Conservation (phyloP, 805 yeast genomes). For the Nematodospora valgi region DNA sequence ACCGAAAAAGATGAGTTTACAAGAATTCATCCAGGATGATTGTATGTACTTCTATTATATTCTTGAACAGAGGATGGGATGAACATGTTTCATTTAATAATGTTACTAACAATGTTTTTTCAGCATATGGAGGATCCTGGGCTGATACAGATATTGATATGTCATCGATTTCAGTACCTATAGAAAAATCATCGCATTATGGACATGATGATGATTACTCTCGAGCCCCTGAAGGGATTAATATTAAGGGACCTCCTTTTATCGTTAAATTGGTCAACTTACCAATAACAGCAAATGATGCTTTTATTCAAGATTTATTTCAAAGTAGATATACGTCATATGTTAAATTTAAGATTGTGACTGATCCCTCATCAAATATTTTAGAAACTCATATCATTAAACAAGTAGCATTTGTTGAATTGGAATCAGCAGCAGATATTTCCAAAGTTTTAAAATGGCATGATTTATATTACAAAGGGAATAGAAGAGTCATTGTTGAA, state of each 20-base stretch:
- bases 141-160: slow-evolving; percentile 45
- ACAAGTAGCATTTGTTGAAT: slow-evolving; percentile 64
- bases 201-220: slow-evolving; percentile 8
- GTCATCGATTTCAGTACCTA: slow-evolving; percentile 44
- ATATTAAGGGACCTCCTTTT: slow-evolving; percentile 47
- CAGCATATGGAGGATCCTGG: slow-evolving; percentile 47
- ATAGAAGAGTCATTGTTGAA: slow-evolving; percentile 36
- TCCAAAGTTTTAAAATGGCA: slow-evolving; percentile 60
- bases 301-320: slow-evolving; percentile 56
- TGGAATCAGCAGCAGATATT: slow-evolving; percentile 48
- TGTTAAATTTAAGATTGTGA: slow-evolving; percentile 58
- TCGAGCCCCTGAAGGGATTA: no score
- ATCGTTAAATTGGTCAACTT: slow-evolving; percentile 61
- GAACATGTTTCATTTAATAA: not conserved
- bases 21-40: slow-evolving; percentile 44
- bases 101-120: slow-evolving; percentile 15
- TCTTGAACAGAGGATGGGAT: no score
- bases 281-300: slow-evolving; percentile 52
- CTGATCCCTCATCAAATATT: slow-evolving; percentile 43
- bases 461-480: slow-evolving; percentile 50
- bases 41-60: slow-evolving; percentile 28
- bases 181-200: slow-evolving; percentile 24
- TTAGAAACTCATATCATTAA: slow-evolving; percentile 36
- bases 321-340: slow-evolving; percentile 57
- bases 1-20: slow-evolving; percentile 45